Base-by-base conservation (phyloP, 169 alveolate genomes). In the Babesia gibsoni region DNA sequence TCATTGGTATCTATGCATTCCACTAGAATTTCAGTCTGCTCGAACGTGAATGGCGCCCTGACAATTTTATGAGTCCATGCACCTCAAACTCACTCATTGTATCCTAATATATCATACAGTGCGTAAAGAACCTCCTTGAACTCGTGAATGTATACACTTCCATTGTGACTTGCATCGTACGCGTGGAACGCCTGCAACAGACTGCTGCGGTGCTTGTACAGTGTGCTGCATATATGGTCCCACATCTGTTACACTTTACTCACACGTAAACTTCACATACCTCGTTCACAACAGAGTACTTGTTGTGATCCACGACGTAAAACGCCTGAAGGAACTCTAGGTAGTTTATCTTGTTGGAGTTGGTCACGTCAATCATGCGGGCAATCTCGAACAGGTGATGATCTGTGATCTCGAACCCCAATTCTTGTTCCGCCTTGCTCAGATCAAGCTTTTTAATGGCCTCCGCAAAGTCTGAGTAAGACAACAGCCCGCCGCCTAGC, bases 271-370 rank as follows among this genome's bases (percentile, higher is more conserved):
- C 30, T 18, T 29, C 37, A 12, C 56, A 36, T 43, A 90, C 94
- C 93, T 90, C 95, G 80, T 91, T 91, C 20, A 90, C 95, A 32
- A 88, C 90, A 14, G 89, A 82, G 67, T 86, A 84, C 50, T 90
- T 91, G 56, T 90, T 83, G 65, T 89, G 83, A 67, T 91, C 94
- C 8, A 90, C 95, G 5, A 88, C 94, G 59, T 91, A 92, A 80
- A 91, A 91, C 58, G 95, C 95, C 83, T 84, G 92, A 37, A 91
- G 73, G 75, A 91, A 91, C 52, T 91, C 95, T 50, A 90, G 50
- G 78, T 90, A 91, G 77, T 91, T 91, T 52, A 91, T 91, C 67
- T 88, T 85, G 63, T 82, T 73, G 33, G 94, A 67, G 53, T 91
- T 83, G 39, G 92, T 82, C 56, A 80, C 68, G 59, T 91, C 95